Conservation (phyloP, 352 stramenopile genomes). For the Globisporangium middletonii region DNA sequence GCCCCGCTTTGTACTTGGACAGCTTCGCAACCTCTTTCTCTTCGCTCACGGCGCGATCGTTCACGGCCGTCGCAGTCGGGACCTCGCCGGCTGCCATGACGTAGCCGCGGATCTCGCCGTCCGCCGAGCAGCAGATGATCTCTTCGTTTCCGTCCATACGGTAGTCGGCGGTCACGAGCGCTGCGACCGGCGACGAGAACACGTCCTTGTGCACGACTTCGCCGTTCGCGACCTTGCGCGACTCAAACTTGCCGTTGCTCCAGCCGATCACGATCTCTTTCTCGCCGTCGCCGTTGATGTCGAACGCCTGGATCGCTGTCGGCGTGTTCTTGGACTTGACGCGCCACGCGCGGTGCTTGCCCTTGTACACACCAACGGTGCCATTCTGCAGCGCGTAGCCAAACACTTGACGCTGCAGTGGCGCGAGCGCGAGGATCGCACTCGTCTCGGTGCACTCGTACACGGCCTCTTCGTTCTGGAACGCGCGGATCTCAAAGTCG, state of each 20-base stretch:
- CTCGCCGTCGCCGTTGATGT: conserved; percentile 89
- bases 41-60: conserved; percentile 42
- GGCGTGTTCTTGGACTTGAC: conserved; percentile 90
- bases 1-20: conserved; percentile 69
- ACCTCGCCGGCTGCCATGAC: conserved; percentile 42
- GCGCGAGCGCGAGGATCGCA: conserved; percentile 56
- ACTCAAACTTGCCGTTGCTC: conserved; percentile 88
- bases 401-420: conserved; percentile 71
- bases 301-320: conserved; percentile 78
- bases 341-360: conserved; percentile 82
- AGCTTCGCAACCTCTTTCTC: conserved; percentile 78
- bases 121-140: conserved; percentile 80
- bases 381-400: conserved; percentile 89
- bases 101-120: conserved; percentile 81
- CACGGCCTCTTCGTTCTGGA: conserved; percentile 86
- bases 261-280: conserved; percentile 88
- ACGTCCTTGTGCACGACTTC: conserved; percentile 83
- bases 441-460: conserved; percentile 88
- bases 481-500: conserved; percentile 89
- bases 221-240: conserved; percentile 64
- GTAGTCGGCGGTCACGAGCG: conserved; percentile 80
- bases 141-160: conserved; percentile 85
- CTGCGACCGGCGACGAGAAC: conserved; percentile 51
- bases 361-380: conserved; percentile 91
- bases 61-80: conserved; percentile 16